A percentile compares a stretch with the other conserved stretches of the same genome.
These are phyloP conservation scores for Penicillium simplicissimum DNA, from an alignment of 495 filamentous ascomycete species.

Conservation along the genomic window DNA sequence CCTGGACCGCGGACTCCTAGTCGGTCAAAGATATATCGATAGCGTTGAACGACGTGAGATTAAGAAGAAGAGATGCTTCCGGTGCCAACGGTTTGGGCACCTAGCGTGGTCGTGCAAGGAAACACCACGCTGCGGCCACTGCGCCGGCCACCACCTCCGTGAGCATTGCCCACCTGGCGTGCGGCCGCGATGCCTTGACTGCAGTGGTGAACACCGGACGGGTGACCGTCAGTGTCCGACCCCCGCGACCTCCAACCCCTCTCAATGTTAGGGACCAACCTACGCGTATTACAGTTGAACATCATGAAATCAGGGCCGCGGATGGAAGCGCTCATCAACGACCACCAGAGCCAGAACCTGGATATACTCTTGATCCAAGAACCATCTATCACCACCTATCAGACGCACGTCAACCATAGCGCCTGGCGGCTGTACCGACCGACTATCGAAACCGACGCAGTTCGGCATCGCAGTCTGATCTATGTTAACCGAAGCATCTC, in stretches of 20 bases:
- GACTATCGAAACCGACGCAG: neutral
- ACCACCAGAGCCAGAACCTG: too few relatives aligned
- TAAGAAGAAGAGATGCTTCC: too few relatives aligned
- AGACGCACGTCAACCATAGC: neutral
- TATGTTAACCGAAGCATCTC: neutral
- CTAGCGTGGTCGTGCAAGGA: too few relatives aligned
- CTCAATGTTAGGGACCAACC: constrained; percentile 27
- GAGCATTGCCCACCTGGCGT: too few relatives aligned
- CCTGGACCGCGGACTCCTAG: too few relatives aligned
- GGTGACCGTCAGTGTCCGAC: constrained; percentile 10
- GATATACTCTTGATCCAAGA: constrained; percentile 33
- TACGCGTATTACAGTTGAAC: constrained; percentile 32
- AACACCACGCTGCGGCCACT: constrained; percentile 38
- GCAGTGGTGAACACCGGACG: constrained; percentile 23
- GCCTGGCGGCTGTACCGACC: neutral
- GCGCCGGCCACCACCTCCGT: constrained; percentile 23
- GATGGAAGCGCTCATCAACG: constrained; percentile 35
- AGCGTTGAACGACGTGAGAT: too few relatives aligned
- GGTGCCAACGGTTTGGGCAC: too few relatives aligned
- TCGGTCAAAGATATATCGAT: too few relatives aligned
- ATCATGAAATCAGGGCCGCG: constrained; percentile 28
- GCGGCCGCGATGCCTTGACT: neutral
- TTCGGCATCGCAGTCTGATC: neutral
- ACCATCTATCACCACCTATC: constrained; percentile 12
- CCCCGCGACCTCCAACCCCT: constrained; percentile 9